These are phyloP conservation scores for Trichoderma harzianum DNA, from an alignment of 2,329 filamentous ascomycete genomes.

Conservation along the genomic window DNA sequence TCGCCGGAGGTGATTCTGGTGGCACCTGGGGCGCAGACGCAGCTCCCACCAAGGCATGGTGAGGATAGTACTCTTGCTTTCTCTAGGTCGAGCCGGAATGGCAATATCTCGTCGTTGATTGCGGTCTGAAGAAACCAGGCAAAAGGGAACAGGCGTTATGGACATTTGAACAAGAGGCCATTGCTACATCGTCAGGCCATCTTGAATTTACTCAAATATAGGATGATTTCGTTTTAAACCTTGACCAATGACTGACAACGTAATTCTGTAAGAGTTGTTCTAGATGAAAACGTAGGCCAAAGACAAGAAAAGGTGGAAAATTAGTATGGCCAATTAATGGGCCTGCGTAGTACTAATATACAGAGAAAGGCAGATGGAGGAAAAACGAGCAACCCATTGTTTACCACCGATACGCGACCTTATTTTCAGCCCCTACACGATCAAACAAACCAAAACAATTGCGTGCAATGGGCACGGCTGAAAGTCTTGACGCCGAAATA, in stretches of 20 bases:
- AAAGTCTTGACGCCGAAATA: no score
- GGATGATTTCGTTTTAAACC: neutral
- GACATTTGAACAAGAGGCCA: neutral
- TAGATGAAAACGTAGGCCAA: neutral
- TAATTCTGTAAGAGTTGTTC: neutral
- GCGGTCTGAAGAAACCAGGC: neutral
- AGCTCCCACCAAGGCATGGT: neutral
- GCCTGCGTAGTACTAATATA: no score
- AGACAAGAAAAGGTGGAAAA: no score
- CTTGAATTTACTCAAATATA: neutral
- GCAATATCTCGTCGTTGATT: neutral
- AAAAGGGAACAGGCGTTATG: neutral
- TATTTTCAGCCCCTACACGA: no score
- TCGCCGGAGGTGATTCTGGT: neutral
- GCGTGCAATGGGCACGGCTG: no score
- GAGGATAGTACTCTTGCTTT: neutral
- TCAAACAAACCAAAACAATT: no score
- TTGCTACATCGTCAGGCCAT: neutral
- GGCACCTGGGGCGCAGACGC: constrained; percentile 12
- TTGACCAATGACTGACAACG: neutral
- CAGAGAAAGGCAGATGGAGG: no score
- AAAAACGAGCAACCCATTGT: no score
- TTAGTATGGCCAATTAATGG: no score
- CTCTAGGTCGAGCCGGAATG: neutral
- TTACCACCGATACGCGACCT: no score